These are phyloP conservation scores for Chiua virens DNA, from an alignment of 768 basidiomycete species.

Conservation along the genomic window DNA sequence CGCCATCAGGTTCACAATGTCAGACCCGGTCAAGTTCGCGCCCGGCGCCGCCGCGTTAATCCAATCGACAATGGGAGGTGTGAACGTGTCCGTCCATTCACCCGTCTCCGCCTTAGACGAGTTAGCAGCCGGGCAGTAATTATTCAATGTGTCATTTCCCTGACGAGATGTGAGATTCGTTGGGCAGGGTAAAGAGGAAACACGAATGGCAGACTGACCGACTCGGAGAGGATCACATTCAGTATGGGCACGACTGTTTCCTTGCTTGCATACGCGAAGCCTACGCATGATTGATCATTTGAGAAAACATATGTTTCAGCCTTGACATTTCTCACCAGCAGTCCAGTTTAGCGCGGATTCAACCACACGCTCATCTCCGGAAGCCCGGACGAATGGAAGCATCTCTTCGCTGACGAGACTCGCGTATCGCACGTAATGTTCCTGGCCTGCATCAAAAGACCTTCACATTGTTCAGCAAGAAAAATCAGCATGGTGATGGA, in stretches of 20 bases:
- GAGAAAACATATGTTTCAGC: neutral
- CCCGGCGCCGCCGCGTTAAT: slow-evolving; percentile 63
- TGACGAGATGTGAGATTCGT: slow-evolving; percentile 13
- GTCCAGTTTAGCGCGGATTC: slow-evolving; percentile 68
- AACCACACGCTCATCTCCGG: slow-evolving; percentile 54
- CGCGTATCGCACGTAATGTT: slow-evolving; percentile 51
- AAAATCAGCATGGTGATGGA: neutral
- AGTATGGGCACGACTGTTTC: slow-evolving; percentile 30
- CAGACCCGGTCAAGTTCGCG: slow-evolving; percentile 51
- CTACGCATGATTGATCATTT: neutral
- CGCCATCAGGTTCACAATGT: slow-evolving; percentile 60
- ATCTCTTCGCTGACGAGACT: slow-evolving; percentile 41
- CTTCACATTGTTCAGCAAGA: slow-evolving; percentile 21
- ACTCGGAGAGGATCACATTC: slow-evolving; percentile 45
- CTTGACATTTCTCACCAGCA: slow-evolving; percentile 41
- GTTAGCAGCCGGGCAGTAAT: slow-evolving; percentile 54
- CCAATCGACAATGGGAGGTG: slow-evolving; percentile 50
- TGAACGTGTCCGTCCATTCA: slow-evolving; percentile 54
- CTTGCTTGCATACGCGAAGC: slow-evolving; percentile 51
- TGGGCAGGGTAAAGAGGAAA: no score
- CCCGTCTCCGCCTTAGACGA: slow-evolving; percentile 41
- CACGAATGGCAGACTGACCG: slow-evolving; percentile 36
- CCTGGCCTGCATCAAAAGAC: slow-evolving; percentile 50
- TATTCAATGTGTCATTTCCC: slow-evolving; percentile 68
- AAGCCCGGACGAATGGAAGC: slow-evolving; percentile 52